These are phyloP conservation scores for Aspergillus asperescens DNA, from an alignment of 495 filamentous ascomycete genomes.

Conservation along the genomic window DNA sequence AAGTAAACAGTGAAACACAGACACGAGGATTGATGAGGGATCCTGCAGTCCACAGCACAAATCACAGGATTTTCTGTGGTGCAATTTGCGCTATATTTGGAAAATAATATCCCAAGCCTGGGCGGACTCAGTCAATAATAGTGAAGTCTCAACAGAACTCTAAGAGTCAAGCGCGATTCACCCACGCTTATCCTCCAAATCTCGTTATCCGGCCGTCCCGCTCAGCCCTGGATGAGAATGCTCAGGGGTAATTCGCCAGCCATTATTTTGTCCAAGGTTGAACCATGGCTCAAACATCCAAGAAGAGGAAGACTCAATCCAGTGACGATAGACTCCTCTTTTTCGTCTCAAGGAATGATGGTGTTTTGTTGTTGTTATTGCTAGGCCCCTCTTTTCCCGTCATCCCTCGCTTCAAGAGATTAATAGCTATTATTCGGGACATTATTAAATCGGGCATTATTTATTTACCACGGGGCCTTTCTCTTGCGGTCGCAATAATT, in stretches of 20 bases:
- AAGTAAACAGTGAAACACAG: neutral
- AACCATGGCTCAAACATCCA: constrained; percentile 3
- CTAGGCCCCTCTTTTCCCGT: too few relatives aligned
- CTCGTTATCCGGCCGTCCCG: neutral
- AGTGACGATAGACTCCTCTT: neutral
- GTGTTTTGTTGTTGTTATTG: too few relatives aligned
- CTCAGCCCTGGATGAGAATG: neutral
- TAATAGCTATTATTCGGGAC: too few relatives aligned
- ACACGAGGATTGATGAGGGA: neutral
- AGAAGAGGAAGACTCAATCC: neutral
- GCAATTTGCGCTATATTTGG: neutral
- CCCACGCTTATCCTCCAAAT: too few relatives aligned
- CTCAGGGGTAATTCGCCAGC: neutral
- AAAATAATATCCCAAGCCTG: neutral
- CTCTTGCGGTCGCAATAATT: neutral
- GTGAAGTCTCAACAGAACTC: too few relatives aligned
- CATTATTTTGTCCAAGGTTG: neutral
- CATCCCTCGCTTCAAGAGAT: neutral
- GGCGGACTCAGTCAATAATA: too few relatives aligned
- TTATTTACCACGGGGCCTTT: neutral
- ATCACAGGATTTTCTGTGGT: neutral
- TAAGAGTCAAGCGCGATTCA: too few relatives aligned
- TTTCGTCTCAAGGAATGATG: neutral
- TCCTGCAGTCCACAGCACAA: neutral
- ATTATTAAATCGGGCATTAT: too few relatives aligned